A percentile compares a stretch with the other conserved stretches of the same genome.
Evolutionary conservation across 1,284 basidiomycete genomes (phyloP).

Genomic region (Cryptococcus deneoformans): DNA sequence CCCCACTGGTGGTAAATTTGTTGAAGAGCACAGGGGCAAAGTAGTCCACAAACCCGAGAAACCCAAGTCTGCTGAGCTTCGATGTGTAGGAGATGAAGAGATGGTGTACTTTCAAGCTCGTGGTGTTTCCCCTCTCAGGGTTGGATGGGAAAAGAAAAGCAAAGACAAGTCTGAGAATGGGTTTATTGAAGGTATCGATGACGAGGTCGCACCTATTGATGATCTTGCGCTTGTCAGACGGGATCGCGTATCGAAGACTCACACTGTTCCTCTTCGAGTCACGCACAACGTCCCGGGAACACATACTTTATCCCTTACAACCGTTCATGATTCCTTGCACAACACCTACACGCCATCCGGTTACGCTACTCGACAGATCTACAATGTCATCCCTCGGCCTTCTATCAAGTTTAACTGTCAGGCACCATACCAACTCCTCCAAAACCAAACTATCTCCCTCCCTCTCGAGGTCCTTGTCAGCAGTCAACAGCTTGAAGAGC

Average conservation of each 20-base stretch:
- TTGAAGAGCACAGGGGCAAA: constrained; percentile 18
- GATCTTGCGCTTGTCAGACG: constrained; percentile 22
- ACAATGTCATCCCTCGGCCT: constrained; percentile 74
- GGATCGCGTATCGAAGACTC: constrained; percentile 34
- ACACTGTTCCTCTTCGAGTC: constrained; percentile 38
- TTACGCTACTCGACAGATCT: constrained; percentile 54
- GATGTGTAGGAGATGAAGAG: constrained; percentile 69
- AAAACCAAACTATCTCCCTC: constrained; percentile 43
- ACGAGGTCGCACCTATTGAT: constrained; percentile 1
- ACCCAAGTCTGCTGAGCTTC: constrained; percentile 48
- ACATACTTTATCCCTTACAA: constrained; percentile 48
- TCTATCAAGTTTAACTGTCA: constrained; percentile 70
- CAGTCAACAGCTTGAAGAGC: constrained; percentile 1
- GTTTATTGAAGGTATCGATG: constrained; percentile 65
- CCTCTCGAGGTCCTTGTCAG: constrained; percentile 17
- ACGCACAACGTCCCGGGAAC: constrained; percentile 39
- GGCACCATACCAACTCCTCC: constrained; percentile 68
- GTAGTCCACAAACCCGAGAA: constrained; percentile 46
- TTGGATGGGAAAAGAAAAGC: constrained; percentile 68
- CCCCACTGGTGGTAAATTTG: constrained; percentile 58
- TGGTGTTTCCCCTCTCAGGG: constrained; percentile 74
- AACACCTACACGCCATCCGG: constrained; percentile 51
- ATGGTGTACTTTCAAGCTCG: constrained; percentile 64
- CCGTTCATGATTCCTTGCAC: constrained; percentile 50
- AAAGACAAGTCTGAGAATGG: constrained; percentile 54